Percentiles rank a stretch among this genome's conserved stretches.
Conservation (phyloP, 1,284 basidiomycete genomes). For the Heterobasidion irregulare region DNA sequence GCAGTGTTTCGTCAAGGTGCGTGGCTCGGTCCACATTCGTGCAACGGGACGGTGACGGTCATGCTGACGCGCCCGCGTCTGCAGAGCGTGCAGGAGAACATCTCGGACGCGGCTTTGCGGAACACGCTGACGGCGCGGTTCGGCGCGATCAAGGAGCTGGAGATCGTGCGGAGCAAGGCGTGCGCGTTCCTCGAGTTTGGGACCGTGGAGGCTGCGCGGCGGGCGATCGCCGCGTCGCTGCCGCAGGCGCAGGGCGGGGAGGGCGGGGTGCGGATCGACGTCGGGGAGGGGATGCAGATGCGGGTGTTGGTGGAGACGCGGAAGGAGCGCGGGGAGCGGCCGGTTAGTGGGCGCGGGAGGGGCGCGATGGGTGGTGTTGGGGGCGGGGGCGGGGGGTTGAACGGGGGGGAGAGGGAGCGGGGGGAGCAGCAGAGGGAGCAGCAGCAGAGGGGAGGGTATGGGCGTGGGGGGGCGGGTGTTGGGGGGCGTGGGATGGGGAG, state of each 20-base stretch:
- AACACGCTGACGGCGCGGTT: constrained; percentile 62
- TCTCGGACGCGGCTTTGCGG: constrained; percentile 55
- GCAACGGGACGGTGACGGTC: too few species aligned
- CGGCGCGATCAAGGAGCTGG: constrained; percentile 82
- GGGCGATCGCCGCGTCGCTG: constrained; percentile 76
- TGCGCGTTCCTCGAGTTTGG: constrained; percentile 94
- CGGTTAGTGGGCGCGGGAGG: constrained; percentile 22
- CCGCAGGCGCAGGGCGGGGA: constrained; percentile 68
- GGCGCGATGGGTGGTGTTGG: constrained; percentile 23
- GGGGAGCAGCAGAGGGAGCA: neutral
- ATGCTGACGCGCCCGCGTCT: too few species aligned
- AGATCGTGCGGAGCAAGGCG: constrained; percentile 82
- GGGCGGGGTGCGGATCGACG: constrained; percentile 77
- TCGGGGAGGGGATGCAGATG: constrained; percentile 40
- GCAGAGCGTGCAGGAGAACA: constrained; percentile 71
- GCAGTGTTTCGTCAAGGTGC: constrained; percentile 86
- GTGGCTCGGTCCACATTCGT: neutral
- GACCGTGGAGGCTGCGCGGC: constrained; percentile 71
- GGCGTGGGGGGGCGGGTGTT: constrained; percentile 13
- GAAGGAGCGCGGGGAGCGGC: constrained; percentile 57
- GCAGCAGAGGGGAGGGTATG: constrained; percentile 13
- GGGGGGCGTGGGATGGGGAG: too few species aligned
- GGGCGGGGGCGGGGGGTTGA: too few species aligned
- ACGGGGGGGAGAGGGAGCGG: constrained; percentile 5
- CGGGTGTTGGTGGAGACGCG: constrained; percentile 80